Conservation (phyloP, 805 yeast genomes). For the Lipomyces sp. region DNA sequence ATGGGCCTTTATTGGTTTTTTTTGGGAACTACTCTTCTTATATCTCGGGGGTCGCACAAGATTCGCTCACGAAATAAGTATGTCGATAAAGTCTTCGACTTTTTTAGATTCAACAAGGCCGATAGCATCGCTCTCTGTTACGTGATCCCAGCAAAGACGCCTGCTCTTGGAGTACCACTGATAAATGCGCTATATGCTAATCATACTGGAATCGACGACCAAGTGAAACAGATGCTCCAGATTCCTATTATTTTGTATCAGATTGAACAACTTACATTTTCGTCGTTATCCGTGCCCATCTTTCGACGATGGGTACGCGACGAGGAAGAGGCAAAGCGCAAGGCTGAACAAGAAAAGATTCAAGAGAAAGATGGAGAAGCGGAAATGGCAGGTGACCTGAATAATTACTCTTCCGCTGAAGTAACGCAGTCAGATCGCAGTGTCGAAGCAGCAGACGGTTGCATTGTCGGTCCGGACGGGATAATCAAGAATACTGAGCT, state of each 20-base stretch:
- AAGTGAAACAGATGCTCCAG: slow-evolving; percentile 60
- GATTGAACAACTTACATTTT: slow-evolving; percentile 82
- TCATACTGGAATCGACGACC: slow-evolving; percentile 34
- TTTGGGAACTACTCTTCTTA: slow-evolving; percentile 56
- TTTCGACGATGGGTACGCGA: slow-evolving; percentile 65
- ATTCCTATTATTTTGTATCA: slow-evolving; percentile 88
- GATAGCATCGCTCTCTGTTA: slow-evolving; percentile 79
- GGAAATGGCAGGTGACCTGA: not conserved
- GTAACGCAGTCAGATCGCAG: not conserved
- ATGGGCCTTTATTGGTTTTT: slow-evolving; percentile 74
- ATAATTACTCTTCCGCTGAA: too few relatives aligned
- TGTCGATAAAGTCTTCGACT: slow-evolving; percentile 16
- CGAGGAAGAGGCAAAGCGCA: slow-evolving; percentile 15
- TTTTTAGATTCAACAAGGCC: slow-evolving; percentile 61
- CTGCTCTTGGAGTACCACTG: slow-evolving; percentile 83
- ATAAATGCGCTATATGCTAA: slow-evolving; percentile 75
- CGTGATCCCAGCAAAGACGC: slow-evolving; percentile 91
- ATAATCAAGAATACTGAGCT: too few relatives aligned
- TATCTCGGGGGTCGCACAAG: slow-evolving; percentile 55
- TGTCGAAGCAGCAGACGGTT: not conserved
- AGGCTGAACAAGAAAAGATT: slow-evolving; percentile 2
- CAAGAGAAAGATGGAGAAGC: slow-evolving; percentile 5
- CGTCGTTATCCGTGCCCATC: slow-evolving; percentile 62
- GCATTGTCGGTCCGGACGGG: not conserved
- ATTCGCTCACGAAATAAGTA: slow-evolving; percentile 22